These are phyloP conservation scores for Didymella exigua DNA, from an alignment of 2,329 filamentous ascomycete species.

Conservation along the genomic window DNA sequence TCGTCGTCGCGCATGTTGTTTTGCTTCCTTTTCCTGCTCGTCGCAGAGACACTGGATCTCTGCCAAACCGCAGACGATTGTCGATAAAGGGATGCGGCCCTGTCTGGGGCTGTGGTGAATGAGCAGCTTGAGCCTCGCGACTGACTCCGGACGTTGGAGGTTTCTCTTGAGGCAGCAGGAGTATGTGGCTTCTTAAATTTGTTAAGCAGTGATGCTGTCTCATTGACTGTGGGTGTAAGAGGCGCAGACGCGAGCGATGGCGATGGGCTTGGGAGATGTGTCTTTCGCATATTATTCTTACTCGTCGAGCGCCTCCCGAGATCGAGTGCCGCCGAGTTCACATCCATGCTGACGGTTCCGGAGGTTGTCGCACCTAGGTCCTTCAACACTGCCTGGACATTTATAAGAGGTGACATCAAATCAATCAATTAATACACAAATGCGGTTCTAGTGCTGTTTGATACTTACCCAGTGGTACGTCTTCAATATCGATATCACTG, in stretches of 20 bases:
- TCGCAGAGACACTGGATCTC: not conserved
- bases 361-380: not conserved
- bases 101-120: not conserved
- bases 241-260: conserved; percentile 1
- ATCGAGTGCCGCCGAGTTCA: not conserved
- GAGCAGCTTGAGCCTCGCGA: conserved; percentile 12
- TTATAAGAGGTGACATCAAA: not conserved
- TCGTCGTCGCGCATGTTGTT: conserved; percentile 8
- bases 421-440: not conserved
- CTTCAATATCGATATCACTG: not conserved
- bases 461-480: not conserved
- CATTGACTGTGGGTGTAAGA: not conserved
- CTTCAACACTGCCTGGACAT: not conserved
- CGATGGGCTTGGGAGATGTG: not conserved
- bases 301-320: not conserved
- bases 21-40: conserved; percentile 2
- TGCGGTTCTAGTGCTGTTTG: not conserved
- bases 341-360: not conserved
- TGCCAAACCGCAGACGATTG: conserved; percentile 6
- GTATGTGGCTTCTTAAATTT: conserved; percentile 19
- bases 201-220: not conserved
- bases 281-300: not conserved
- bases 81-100: not conserved
- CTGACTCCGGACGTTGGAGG: not conserved
- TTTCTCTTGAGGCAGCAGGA: not conserved